These are phyloP conservation scores for Xylariaceae sp. DNA, from an alignment of 2,329 filamentous ascomycete genomes.

Conservation along the genomic window DNA sequence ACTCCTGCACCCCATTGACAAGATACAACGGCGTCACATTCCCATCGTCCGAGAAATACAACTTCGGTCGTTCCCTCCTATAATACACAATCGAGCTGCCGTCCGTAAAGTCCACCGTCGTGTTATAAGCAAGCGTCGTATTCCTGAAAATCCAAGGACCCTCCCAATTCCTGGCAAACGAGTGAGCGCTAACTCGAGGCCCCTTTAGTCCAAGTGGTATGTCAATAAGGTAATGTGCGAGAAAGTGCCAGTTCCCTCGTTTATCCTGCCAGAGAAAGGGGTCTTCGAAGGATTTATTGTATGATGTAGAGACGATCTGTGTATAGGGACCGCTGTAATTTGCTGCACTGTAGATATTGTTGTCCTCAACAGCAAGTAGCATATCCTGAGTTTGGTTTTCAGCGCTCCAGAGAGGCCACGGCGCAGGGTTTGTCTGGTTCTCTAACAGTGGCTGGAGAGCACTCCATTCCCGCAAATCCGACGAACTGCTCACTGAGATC, in stretches of 20 bases:
- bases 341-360: constrained; percentile 33
- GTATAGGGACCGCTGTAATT: constrained; percentile 29
- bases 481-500: constrained; percentile 32
- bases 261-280: constrained; percentile 31
- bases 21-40: constrained; percentile 46
- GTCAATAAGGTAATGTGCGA: constrained; percentile 29
- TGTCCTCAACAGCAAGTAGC: constrained; percentile 34
- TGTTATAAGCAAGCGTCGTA: constrained; percentile 23
- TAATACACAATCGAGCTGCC: constrained; percentile 39
- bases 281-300: constrained; percentile 28
- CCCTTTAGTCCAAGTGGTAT: constrained; percentile 24
- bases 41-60: constrained; percentile 47
- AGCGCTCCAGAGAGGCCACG: constrained; percentile 36
- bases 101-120: constrained; percentile 37
- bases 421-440: constrained; percentile 40
- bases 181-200: constrained; percentile 26
- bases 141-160: constrained; percentile 27
- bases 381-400: constrained; percentile 29
- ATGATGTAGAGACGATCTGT: constrained; percentile 21
- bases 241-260: constrained; percentile 29
- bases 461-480: constrained; percentile 23
- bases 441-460: constrained; percentile 15
- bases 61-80: constrained; percentile 46
- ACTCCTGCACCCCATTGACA: constrained; percentile 46
- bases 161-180: constrained; percentile 19